These are phyloP conservation scores for Halophytophthora polymorphica DNA, from an alignment of 352 stramenopile species.

Conservation along the genomic window DNA sequence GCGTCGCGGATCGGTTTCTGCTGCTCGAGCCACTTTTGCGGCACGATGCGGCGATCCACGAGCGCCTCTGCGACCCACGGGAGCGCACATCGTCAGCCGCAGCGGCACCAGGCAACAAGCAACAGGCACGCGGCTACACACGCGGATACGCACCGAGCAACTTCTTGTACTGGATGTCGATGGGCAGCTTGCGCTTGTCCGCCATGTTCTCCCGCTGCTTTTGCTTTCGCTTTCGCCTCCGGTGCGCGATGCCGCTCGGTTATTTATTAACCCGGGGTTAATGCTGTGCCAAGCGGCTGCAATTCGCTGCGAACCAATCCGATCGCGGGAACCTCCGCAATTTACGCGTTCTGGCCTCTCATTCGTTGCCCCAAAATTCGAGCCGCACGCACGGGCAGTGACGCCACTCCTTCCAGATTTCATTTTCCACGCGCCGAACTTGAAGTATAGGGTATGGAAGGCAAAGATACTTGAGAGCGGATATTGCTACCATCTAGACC, in stretches of 20 bases:
- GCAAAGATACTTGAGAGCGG: no score
- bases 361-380: no score
- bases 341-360: no score
- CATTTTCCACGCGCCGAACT: no score
- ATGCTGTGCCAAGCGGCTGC: background rate
- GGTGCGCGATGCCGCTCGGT: no score
- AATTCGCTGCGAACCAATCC: background rate
- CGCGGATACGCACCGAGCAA: conserved; percentile 48
- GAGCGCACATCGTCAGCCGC: background rate
- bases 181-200: conserved; percentile 59
- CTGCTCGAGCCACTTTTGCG: conserved; percentile 68
- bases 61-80: conserved; percentile 42
- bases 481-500: no score
- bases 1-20: conserved; percentile 58
- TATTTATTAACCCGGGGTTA: no score
- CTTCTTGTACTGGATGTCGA: conserved; percentile 81
- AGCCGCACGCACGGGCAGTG: no score
- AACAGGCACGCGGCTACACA: background rate
- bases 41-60: conserved; percentile 69
- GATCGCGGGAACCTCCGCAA: no score
- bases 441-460: no score
- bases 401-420: no score
- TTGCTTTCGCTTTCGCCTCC: no score
- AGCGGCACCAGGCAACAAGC: background rate
- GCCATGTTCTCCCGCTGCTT: conserved; percentile 28